Conservation (phyloP, 208 protist species). For the Acanthamoeba rhysodes region DNA sequence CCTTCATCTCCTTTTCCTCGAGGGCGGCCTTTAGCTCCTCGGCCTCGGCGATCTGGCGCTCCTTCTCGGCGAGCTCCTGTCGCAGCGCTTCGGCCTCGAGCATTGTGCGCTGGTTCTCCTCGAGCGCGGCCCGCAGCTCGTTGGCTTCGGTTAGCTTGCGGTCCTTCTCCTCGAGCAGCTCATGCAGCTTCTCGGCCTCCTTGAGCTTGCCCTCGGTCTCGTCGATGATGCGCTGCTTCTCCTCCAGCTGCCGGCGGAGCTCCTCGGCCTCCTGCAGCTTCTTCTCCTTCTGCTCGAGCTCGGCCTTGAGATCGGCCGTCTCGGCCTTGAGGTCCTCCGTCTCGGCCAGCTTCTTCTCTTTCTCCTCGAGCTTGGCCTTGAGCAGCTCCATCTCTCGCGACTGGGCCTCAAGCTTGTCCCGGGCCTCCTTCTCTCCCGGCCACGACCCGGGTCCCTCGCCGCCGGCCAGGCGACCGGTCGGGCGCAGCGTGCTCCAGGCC, state of each 20-base stretch:
- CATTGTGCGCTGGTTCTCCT: constrained; percentile 24
- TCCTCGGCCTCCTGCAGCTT: constrained; percentile 25
- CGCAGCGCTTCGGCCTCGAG: constrained; percentile 27
- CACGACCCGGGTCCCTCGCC: neutral
- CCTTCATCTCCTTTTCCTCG: constrained; percentile 18
- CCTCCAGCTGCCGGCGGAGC: neutral
- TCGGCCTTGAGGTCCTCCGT: constrained; percentile 49
- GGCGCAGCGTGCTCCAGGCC: neutral
- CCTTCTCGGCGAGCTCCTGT: neutral
- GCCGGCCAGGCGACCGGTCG: neutral
- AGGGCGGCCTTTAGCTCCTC: constrained; percentile 30
- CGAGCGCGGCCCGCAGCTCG: constrained; percentile 4
- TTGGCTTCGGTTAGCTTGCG: constrained; percentile 8
- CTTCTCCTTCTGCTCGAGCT: constrained; percentile 57
- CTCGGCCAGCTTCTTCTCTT: constrained; percentile 36
- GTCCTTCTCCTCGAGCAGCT: constrained; percentile 52
- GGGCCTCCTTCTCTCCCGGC: neutral
- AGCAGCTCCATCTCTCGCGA: constrained; percentile 7
- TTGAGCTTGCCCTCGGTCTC: constrained; percentile 43
- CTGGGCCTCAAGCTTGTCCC: constrained; percentile 52
- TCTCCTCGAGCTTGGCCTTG: constrained; percentile 3
- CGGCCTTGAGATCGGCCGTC: constrained; percentile 25
- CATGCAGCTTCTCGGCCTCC: constrained; percentile 38
- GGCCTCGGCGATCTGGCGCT: constrained; percentile 49
- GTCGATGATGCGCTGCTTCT: constrained; percentile 58